Base-by-base conservation (phyloP, 2,329 filamentous ascomycete species). In the Clonostachys rhizophaga region DNA sequence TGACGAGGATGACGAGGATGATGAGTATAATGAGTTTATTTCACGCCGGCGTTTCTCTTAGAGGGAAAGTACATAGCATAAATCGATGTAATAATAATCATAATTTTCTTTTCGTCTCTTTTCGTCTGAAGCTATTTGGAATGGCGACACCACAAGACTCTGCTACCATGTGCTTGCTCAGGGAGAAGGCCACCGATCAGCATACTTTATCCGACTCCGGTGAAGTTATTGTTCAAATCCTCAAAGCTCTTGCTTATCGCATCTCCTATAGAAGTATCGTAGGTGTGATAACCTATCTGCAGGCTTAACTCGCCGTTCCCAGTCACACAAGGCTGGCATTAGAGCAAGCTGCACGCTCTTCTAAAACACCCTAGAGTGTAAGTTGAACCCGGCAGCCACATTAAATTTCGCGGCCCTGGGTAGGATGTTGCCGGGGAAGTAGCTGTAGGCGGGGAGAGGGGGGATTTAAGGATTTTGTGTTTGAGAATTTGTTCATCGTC, bases 401-500 rank as follows among this genome's bases (percentile, higher is more conserved):
- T 54, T 62, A 16, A 55, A 50, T 1, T 43, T 16, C 7, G 41
- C 18, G 18, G 18, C 18, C 46, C 30, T n/a, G 20, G 47, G 16
- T 16, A 16, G 4, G 48, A 11, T 34, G 18, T 5, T 18, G 55
- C 45, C 0, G 47, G 34, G 34, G 47, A 52, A 6, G 48, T 43
- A 4, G 47, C 34, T 30, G n/a, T 5, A 30, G 24, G 24, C 3
- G 24, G 24, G 8, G 24, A 30, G 24, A 30, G 8, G 8, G 24
- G 24, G 9, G 24, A 30, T 30, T 30, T 7, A 30, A 30, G 24
- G 12, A 34, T 34, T 6, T 43, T n/a, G 42, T 43, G 55, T 46
- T 63, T 57, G 10, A 53, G 47, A 16, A 66, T 62, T 2, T 54
- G 41, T 41, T 67, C 61, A 24, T 66, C 64, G 16, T 60, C 57